phyloP scores from a whole-genome alignment of 805 yeast genomes.

The Yamadazyma insecticola region DNA sequence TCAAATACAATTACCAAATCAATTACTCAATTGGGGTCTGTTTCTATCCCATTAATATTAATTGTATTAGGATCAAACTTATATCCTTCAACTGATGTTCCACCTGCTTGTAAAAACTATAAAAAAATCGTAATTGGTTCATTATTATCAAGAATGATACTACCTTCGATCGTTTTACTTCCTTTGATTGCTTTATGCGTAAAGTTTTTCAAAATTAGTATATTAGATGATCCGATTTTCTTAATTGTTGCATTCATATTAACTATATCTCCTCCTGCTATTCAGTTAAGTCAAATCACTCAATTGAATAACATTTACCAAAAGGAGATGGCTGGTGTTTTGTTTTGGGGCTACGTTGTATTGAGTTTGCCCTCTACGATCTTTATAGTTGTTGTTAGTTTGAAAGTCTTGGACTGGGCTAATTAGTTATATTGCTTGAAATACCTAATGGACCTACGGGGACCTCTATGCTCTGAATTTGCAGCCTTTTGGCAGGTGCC shows the following conservation, averaged over 20 bases:
- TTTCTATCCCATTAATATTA: constrained; percentile 72
- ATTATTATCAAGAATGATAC: constrained; percentile 69
- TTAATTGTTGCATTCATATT: constrained; percentile 70
- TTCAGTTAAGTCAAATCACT: constrained; percentile 76
- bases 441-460: no score
- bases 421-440: no score
- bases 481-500: no score
- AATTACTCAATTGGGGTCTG: constrained; percentile 62
- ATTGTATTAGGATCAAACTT: constrained; percentile 77
- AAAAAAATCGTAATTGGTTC: constrained; percentile 64
- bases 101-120: constrained; percentile 61
- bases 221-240: constrained; percentile 77
- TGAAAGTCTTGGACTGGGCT: constrained; percentile 57
- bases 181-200: constrained; percentile 65
- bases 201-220: constrained; percentile 59
- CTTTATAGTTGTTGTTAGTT: constrained; percentile 61
- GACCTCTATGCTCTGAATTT: no score
- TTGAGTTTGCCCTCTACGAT: constrained; percentile 75
- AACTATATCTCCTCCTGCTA: constrained; percentile 80
- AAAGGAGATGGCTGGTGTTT: constrained; percentile 76
- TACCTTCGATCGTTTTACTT: constrained; percentile 63
- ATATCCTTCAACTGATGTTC: constrained; percentile 62
- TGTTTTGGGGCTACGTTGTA: constrained; percentile 79
- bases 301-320: constrained; percentile 72
- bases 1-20: constrained; percentile 64